Evolutionary conservation across 1,284 basidiomycete species (phyloP).

Genomic region (Leccinum fuscescens): DNA sequence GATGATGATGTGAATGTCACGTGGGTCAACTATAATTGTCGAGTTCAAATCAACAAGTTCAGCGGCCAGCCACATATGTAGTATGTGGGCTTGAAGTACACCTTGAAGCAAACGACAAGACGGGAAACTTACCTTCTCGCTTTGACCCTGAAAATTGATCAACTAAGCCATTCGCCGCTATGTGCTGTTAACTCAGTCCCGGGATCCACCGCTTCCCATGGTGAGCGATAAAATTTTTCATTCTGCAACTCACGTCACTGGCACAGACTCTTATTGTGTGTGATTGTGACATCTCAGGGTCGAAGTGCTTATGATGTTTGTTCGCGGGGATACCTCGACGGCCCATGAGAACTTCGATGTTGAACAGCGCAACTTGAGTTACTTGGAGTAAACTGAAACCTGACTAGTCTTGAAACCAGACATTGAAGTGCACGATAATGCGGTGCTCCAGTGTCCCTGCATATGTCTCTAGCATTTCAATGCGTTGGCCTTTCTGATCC

Average conservation of each 20-base stretch:
- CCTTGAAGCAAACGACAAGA: neutral
- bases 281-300: neutral
- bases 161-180: neutral
- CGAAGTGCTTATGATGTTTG: neutral
- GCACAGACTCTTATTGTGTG: neutral
- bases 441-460: neutral
- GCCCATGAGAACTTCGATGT: neutral
- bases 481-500: neutral
- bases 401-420: neutral
- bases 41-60: neutral
- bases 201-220: neutral
- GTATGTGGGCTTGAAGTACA: neutral
- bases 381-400: neutral
- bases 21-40: too few species aligned
- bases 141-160: neutral
- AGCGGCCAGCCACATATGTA: too few species aligned
- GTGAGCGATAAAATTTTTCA: neutral
- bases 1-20: too few species aligned
- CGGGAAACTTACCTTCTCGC: neutral
- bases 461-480: neutral
- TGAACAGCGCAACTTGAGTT: neutral
- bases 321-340: neutral
- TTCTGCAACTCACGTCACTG: neutral
- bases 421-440: neutral
- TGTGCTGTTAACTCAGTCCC: neutral